Base-by-base conservation (phyloP, 2,329 filamentous ascomycete species). In the Pseudocercospora macadamiae region DNA sequence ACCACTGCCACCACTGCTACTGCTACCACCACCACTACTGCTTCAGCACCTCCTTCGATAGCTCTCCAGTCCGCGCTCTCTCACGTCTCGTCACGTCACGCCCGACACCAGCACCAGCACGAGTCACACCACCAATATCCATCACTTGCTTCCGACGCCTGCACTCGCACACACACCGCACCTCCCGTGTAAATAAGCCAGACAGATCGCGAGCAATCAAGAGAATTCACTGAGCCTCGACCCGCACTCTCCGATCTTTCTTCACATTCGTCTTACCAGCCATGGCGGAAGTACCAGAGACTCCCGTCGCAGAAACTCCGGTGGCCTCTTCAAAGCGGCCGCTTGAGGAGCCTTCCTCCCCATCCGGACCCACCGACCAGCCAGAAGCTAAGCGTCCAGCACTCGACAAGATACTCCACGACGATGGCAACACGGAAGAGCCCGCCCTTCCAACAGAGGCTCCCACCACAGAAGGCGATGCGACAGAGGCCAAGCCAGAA, bases 381-480 rank as follows among this genome's bases (percentile, higher is more conserved):
- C 95, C 96, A 54, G 95, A 99, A 69, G 95, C 95, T 63, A 99
- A 99, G 81, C 90, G 95, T 68, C 95, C 91, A 49, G 95, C 95
- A 36, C 86, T 99, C 63, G 93, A 97, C 79, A 99, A 97, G 81
- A 83, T 92, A 68, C 83, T 89, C 68, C 91, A 89, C 75, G 87
- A 85, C 55, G 86, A 79, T 4, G 71, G 62, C 39, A 67, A 84
- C 61, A 57, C 54, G 3, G 71, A 37, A 66, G 69, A 62, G 68
- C 54, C 69, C 52, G 68, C 73, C 16, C 68, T 69, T 34, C 62
- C 70, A 16, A 73, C 73, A 51, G 71, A 72, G 53, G 65, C 72
- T 57, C 69, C 61, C 36, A 30, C 59, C 14, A 34, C 42, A 14
- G 36, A 45, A 26, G 54, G 54, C 7, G 54, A 39, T 28, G 63